These are phyloP conservation scores for Saksenaea vasiformis DNA, from an alignment of 371 early-diverging fungal species.

Conservation along the genomic window DNA sequence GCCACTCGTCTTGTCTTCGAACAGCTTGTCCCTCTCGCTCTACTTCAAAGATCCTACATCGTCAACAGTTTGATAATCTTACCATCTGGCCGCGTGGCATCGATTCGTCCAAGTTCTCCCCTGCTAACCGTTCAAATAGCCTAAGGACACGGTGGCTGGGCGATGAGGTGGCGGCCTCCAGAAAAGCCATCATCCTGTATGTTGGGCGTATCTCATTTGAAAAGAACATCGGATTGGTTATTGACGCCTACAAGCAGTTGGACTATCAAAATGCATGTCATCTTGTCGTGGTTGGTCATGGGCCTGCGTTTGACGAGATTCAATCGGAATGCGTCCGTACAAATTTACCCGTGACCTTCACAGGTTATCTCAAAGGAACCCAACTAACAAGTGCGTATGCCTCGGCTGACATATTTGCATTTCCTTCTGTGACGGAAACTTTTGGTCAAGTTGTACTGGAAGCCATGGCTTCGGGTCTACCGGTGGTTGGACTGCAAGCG, in stretches of 20 bases:
- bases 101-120: conserved; percentile 36
- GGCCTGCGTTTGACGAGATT: conserved; percentile 45
- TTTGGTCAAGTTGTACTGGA: conserved; percentile 56
- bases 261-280: conserved; percentile 38
- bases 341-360: conserved; percentile 42
- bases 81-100: conserved; percentile 53
- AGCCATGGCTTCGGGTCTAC: conserved; percentile 49
- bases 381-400: conserved; percentile 44
- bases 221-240: conserved; percentile 44
- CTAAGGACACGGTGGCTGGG: conserved; percentile 37
- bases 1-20: conserved; percentile 40
- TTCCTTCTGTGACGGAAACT: conserved; percentile 50
- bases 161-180: conserved; percentile 6
- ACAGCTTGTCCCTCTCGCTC: conserved; percentile 48
- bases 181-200: conserved; percentile 38
- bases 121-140: conserved; percentile 20
- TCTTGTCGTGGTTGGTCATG: conserved; percentile 54
- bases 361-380: conserved; percentile 44
- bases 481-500: conserved; percentile 43
- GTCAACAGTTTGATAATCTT: conserved; percentile 36
- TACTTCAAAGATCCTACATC: conserved; percentile 25
- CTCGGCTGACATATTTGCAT: conserved; percentile 53
- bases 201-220: conserved; percentile 52
- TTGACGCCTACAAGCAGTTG: conserved; percentile 45
- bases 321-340: conserved; percentile 19